These are phyloP conservation scores for Aegle marmelos DNA, from an alignment of 345 rosid species.

Conservation along the genomic window DNA sequence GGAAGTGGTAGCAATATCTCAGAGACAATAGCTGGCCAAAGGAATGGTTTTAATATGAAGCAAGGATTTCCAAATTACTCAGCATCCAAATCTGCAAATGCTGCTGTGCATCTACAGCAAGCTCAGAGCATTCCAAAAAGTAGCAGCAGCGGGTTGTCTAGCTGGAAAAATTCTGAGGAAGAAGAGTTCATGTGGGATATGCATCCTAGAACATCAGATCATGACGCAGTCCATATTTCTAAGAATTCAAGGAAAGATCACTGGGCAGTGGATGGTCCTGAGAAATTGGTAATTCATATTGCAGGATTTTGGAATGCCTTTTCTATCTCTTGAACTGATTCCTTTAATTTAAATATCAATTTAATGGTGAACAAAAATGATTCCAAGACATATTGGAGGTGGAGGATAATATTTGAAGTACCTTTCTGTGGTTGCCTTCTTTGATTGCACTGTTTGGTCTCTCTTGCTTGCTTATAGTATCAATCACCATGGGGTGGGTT, in stretches of 20 bases:
- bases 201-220: slow-evolving; percentile 66
- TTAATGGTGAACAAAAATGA: not conserved
- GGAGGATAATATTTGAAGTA: not conserved
- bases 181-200: slow-evolving; percentile 98
- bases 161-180: slow-evolving; percentile 96
- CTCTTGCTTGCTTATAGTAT: not conserved
- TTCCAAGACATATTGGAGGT: not conserved
- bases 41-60: slow-evolving; percentile 59
- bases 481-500: not conserved
- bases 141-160: slow-evolving; percentile 47
- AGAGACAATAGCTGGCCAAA: slow-evolving; percentile 55
- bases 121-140: slow-evolving; percentile 35
- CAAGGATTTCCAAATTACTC: slow-evolving; percentile 45
- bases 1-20: slow-evolving; percentile 47
- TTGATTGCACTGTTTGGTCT: not conserved
- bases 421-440: not conserved
- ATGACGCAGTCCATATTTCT: slow-evolving; percentile 42
- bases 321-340: not conserved
- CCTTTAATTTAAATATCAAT: not conserved
- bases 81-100: slow-evolving; percentile 42
- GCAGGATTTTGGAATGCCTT: not conserved
- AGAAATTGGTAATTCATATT: slow-evolving; percentile 58
- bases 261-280: slow-evolving; percentile 53
- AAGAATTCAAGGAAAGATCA: slow-evolving; percentile 46
- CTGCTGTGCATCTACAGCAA: slow-evolving; percentile 36